These are phyloP conservation scores for Paramyrothecium sp. DNA, from an alignment of 2,329 filamentous ascomycete genomes.

Conservation along the genomic window DNA sequence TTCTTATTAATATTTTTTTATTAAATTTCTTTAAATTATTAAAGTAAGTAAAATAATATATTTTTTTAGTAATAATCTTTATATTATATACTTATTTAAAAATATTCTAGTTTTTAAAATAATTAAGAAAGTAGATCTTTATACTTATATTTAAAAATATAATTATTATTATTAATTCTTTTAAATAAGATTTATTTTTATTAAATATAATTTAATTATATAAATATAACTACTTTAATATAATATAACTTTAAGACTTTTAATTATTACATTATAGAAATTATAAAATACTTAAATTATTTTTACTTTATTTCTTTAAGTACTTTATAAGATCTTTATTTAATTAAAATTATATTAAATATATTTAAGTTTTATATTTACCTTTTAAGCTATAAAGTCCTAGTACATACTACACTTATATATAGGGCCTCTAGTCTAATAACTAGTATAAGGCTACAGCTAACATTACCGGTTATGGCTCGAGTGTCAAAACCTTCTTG, in stretches of 20 bases:
- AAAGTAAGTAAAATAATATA: too few species aligned
- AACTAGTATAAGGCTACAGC: too few species aligned
- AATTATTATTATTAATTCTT: background rate
- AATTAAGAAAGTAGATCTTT: conserved; percentile 21
- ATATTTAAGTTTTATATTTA: too few species aligned
- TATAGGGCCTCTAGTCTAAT: too few species aligned
- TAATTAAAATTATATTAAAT: too few species aligned
- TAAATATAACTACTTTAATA: conserved; percentile 3
- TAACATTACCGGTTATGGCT: too few species aligned
- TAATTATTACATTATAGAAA: background rate
- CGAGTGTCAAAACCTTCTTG: too few species aligned
- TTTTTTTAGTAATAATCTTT: too few species aligned
- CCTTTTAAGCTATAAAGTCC: too few species aligned
- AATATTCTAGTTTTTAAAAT: background rate
- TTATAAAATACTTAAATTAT: too few species aligned
- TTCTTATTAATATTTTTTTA: background rate
- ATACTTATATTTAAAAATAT: background rate
- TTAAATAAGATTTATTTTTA: background rate
- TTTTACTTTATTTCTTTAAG: too few species aligned
- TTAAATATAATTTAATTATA: background rate
- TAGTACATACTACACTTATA: background rate
- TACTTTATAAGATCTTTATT: too few species aligned
- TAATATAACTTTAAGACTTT: conserved; percentile 1
- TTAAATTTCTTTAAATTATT: background rate
- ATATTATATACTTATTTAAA: conserved; percentile 3